Evolutionary conservation across 139 green algal species (phyloP).

Genomic region (Tetradesmus obliquus): DNA sequence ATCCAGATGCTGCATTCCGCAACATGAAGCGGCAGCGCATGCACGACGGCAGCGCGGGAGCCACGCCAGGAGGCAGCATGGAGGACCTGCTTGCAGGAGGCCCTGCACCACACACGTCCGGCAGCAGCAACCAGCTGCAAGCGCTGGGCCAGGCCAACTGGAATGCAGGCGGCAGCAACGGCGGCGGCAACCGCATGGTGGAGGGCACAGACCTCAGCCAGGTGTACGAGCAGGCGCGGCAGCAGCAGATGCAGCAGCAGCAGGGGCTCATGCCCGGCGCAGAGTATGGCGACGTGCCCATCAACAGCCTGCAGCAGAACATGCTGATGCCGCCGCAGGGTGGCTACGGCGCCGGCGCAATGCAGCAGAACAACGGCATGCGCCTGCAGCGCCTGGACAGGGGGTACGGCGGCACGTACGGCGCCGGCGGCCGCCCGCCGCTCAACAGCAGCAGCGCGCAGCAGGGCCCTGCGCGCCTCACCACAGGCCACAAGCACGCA

Average conservation of each 20-base stretch:
- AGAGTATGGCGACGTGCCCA: conserved; percentile 19
- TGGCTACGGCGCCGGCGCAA: neutral
- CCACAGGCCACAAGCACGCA: conserved; percentile 41
- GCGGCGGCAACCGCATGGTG: conserved; percentile 20
- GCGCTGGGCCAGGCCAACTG: neutral
- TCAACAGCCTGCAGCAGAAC: conserved; percentile 41
- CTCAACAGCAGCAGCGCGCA: neutral
- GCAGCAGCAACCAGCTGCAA: conserved; percentile 39
- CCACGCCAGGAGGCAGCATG: neutral
- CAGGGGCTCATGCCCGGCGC: conserved; percentile 21
- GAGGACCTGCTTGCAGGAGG: conserved; percentile 9
- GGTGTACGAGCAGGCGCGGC: conserved; percentile 31
- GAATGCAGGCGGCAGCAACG: neutral
- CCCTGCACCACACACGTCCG: conserved; percentile 12
- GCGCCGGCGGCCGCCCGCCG: neutral
- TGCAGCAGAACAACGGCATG: neutral
- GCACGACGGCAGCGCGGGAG: neutral
- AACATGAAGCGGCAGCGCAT: conserved; percentile 40
- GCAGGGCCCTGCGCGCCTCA: conserved; percentile 29
- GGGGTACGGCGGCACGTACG: neutral
- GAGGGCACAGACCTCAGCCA: conserved; percentile 29
- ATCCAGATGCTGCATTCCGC: neutral
- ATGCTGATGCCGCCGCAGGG: conserved; percentile 9
- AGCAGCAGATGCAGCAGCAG: conserved; percentile 41
- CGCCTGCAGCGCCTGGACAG: conserved; percentile 1